Evolutionary conservation across 179 eudicot genomes (phyloP).

Genomic region (Sideroxylon spinosum): DNA sequence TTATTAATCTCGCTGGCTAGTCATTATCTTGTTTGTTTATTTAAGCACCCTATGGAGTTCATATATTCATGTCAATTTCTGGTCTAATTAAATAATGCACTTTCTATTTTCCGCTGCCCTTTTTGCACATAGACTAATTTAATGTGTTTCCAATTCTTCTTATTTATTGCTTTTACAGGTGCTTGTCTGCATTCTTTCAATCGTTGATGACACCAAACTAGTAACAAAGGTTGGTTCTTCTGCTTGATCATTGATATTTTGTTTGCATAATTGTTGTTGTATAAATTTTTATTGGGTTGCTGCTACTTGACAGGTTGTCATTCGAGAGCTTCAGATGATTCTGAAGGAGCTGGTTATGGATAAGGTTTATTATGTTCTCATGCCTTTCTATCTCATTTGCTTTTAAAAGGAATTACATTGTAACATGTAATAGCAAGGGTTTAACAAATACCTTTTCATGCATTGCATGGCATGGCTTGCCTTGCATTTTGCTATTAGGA

Average conservation of each 20-base stretch:
- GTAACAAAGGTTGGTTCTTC: conserved; percentile 59
- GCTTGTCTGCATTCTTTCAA: conserved; percentile 62
- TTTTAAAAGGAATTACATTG: not conserved
- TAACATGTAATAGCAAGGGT: not conserved
- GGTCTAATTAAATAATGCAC: not conserved
- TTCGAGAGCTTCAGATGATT: conserved; percentile 58
- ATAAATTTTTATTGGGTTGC: not conserved
- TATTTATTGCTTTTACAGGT: conserved; percentile 41
- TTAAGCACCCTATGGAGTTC: not conserved
- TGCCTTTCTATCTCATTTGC: not conserved
- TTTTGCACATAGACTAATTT: not conserved
- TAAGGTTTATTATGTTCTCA: conserved; percentile 46
- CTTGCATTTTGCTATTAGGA: not conserved
- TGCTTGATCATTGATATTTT: not conserved
- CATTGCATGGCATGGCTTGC: too few relatives aligned
- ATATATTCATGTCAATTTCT: not conserved
- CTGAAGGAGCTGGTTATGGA: conserved; percentile 67
- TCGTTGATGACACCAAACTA: conserved; percentile 93
- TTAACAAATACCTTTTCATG: not conserved
- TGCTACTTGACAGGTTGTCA: conserved; percentile 43
- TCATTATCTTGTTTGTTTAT: not conserved
- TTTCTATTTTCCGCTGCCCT: conserved; percentile 12
- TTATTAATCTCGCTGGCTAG: not conserved
- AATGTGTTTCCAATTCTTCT: not conserved
- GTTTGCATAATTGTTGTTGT: not conserved